phyloP scores from a whole-genome alignment of 192 early-diverging fungal genomes.

The Spizellomyces sp. region DNA sequence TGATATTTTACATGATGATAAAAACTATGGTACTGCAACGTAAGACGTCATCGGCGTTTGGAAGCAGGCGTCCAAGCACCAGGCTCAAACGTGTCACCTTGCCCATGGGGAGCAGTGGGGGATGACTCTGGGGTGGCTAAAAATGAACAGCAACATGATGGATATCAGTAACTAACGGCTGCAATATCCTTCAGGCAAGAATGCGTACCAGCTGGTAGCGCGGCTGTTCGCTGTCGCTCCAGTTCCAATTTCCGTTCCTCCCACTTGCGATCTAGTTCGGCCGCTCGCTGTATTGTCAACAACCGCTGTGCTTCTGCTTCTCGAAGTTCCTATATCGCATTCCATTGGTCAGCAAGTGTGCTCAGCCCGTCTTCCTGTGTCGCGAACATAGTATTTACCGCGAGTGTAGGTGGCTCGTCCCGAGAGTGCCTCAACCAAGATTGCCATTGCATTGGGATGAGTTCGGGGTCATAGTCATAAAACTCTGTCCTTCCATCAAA shows the following conservation, averaged over 20 bases:
- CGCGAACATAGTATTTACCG: constrained; percentile 14
- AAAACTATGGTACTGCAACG: background rate
- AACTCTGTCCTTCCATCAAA: constrained; percentile 38
- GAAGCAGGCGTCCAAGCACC: constrained; percentile 29
- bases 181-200: background rate
- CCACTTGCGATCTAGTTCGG: constrained; percentile 16
- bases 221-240: background rate
- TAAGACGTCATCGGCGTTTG: background rate
- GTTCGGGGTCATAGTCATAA: constrained; percentile 30
- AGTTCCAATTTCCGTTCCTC: constrained; percentile 15
- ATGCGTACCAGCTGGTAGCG: constrained; percentile 5
- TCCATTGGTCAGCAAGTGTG: background rate
- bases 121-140: too few relatives aligned
- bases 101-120: constrained; percentile 20
- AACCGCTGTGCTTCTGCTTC: constrained; percentile 6
- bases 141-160: too few relatives aligned
- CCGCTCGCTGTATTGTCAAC: constrained; percentile 1
- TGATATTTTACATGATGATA: background rate
- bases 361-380: background rate
- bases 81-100: constrained; percentile 37
- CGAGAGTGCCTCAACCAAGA: constrained; percentile 49
- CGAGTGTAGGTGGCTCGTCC: constrained; percentile 39
- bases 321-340: background rate
- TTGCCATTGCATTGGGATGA: constrained; percentile 51
- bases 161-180: background rate